phyloP scores from a whole-genome alignment of 73 alveolate species.

The Paramecium pentaurelia region DNA sequence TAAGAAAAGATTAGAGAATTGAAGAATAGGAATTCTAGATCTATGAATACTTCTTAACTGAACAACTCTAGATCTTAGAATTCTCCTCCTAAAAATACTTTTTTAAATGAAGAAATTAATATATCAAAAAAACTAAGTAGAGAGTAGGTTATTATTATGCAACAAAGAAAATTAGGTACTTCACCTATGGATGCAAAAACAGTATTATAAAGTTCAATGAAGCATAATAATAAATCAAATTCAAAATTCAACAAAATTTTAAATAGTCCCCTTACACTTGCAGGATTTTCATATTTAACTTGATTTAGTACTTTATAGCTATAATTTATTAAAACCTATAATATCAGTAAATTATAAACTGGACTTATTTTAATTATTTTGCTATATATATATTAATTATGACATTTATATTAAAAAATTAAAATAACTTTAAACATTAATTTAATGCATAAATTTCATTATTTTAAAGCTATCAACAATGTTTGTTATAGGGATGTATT shows the following conservation, averaged over 20 bases:
- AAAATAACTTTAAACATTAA: background rate
- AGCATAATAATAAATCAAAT: background rate
- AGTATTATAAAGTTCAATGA: background rate
- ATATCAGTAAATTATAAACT: background rate
- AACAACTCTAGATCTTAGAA: background rate
- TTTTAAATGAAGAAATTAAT: background rate
- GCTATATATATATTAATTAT: background rate
- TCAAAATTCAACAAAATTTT: background rate
- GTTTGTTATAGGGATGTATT: background rate
- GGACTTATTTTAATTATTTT: background rate
- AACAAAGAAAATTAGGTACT: background rate
- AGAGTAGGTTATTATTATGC: background rate
- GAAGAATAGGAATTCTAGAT: background rate
- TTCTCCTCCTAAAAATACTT: slow-evolving; percentile 20
- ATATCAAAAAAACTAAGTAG: background rate
- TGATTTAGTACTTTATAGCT: background rate
- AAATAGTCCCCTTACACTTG: background rate
- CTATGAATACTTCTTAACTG: background rate
- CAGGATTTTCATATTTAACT: background rate
- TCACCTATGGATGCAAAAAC: slow-evolving; percentile 9
- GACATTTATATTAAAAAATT: background rate
- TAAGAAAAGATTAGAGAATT: background rate
- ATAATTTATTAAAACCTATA: background rate
- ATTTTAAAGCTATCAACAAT: background rate
- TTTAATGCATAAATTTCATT: background rate